Conservation (phyloP, 2,329 filamentous ascomycete species). For the Diaporthe ilicicola region DNA sequence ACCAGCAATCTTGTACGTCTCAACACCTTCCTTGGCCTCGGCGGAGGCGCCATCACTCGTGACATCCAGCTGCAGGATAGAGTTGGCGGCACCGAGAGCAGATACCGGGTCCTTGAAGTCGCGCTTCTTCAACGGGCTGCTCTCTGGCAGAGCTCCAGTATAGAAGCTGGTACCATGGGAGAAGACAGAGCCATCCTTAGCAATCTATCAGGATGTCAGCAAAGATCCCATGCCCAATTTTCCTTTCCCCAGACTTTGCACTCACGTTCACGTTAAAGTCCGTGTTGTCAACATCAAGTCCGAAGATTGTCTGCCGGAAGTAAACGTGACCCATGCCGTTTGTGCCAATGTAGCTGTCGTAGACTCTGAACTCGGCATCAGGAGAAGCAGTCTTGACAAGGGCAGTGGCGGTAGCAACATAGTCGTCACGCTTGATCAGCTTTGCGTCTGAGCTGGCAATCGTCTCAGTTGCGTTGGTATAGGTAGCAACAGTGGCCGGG, state of each 20-base stretch:
- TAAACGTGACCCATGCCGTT: slow-evolving; percentile 66
- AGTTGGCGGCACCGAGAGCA: slow-evolving; percentile 52
- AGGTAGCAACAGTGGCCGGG: slow-evolving; percentile 41
- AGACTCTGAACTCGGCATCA: slow-evolving; percentile 55
- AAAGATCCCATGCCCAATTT: slow-evolving; percentile 2
- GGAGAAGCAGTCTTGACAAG: slow-evolving; percentile 50
- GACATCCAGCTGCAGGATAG: slow-evolving; percentile 50
- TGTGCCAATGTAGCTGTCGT: slow-evolving; percentile 61
- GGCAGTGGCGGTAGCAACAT: slow-evolving; percentile 54
- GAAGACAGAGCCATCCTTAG: slow-evolving; percentile 61
- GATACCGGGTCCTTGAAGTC: slow-evolving; percentile 51
- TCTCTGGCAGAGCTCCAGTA: slow-evolving; percentile 52
- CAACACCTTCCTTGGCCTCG: slow-evolving; percentile 46
- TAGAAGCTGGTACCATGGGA: slow-evolving; percentile 62
- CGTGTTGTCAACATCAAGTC: slow-evolving; percentile 67
- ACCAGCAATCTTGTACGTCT: slow-evolving; percentile 55
- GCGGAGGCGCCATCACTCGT: slow-evolving; percentile 49
- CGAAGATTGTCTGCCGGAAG: slow-evolving; percentile 67
- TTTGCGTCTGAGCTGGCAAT: slow-evolving; percentile 37
- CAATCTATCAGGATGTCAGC: slow-evolving; percentile 48
- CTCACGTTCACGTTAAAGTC: slow-evolving; percentile 69
- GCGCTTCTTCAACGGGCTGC: slow-evolving; percentile 50
- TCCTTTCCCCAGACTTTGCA: slow-evolving; percentile 24
- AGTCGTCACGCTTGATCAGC: slow-evolving; percentile 45
- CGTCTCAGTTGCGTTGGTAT: slow-evolving; percentile 42